These are phyloP conservation scores for Yarrowia keelungensis DNA, from an alignment of 805 yeast genomes.

Conservation along the genomic window DNA sequence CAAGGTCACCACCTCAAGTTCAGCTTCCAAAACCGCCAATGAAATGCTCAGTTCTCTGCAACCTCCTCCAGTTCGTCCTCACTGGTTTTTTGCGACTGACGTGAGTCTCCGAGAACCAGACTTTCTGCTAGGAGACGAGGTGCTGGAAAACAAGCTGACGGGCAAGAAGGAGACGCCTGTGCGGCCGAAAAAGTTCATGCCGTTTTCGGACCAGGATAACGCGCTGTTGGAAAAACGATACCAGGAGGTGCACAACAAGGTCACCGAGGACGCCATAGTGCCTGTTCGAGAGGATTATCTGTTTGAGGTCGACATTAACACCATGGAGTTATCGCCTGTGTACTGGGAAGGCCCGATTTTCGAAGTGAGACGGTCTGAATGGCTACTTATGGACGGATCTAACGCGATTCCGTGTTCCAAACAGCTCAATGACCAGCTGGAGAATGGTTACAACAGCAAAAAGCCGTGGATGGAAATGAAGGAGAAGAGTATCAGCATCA, in stretches of 20 bases:
- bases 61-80: slow-evolving; percentile 37
- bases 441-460: slow-evolving; percentile 57
- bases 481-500: slow-evolving; percentile 49
- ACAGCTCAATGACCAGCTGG: slow-evolving; percentile 63
- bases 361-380: slow-evolving; percentile 81
- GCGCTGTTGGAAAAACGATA: slow-evolving; percentile 62
- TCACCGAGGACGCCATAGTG: slow-evolving; percentile 47
- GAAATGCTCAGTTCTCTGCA: slow-evolving; percentile 19
- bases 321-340: slow-evolving; percentile 65
- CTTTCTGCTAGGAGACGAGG: slow-evolving; percentile 50
- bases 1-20: not conserved
- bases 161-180: slow-evolving; percentile 46
- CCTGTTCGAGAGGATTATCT: slow-evolving; percentile 83
- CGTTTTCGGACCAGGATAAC: slow-evolving; percentile 72
- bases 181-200: slow-evolving; percentile 62
- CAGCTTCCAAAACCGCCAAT: slow-evolving; percentile 4
- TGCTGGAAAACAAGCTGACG: not conserved
- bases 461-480: slow-evolving; percentile 53
- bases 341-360: slow-evolving; percentile 91
- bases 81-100: slow-evolving; percentile 88
- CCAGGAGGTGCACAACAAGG: slow-evolving; percentile 45
- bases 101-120: slow-evolving; percentile 72
- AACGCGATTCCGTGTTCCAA: slow-evolving; percentile 58
- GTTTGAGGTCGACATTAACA: slow-evolving; percentile 69
- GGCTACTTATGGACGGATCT: slow-evolving; percentile 69